A percentile compares a stretch with the other conserved stretches of the same genome.
Conservation (phyloP, 345 rosid genomes). For the Hevea brasiliensis region DNA sequence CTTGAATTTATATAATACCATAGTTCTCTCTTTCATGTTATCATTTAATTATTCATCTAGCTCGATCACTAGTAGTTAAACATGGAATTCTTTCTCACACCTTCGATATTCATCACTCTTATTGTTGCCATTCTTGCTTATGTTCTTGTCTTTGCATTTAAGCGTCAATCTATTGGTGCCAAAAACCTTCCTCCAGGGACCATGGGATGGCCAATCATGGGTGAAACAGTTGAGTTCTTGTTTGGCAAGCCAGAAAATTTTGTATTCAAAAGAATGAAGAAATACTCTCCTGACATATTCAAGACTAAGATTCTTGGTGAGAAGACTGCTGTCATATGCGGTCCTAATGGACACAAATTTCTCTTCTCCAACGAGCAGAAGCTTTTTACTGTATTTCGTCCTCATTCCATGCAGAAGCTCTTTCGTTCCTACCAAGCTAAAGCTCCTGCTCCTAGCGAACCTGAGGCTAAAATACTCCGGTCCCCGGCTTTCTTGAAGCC, state of each 20-base stretch:
- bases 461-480: slow-evolving; percentile 29
- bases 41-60: too few relatives aligned
- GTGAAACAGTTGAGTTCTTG: slow-evolving; percentile 48
- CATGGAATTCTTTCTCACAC: slow-evolving; percentile 17
- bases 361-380: slow-evolving; percentile 55
- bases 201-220: slow-evolving; percentile 59
- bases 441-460: slow-evolving; percentile 26
- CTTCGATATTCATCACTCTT: neutral
- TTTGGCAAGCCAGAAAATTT: slow-evolving; percentile 52
- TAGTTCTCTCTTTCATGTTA: too few relatives aligned
- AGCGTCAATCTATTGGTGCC: neutral
- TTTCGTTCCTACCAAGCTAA: slow-evolving; percentile 43
- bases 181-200: slow-evolving; percentile 58
- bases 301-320: slow-evolving; percentile 58
- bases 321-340: slow-evolving; percentile 52
- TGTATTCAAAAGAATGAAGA: slow-evolving; percentile 46
- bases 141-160: neutral
- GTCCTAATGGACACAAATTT: slow-evolving; percentile 57
- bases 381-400: slow-evolving; percentile 54
- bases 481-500: slow-evolving; percentile 53
- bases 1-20: too few relatives aligned
- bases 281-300: slow-evolving; percentile 48
- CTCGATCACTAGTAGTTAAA: neutral
- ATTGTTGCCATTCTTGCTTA: neutral
- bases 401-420: slow-evolving; percentile 48